Evolutionary conservation across 2,329 filamentous ascomycete genomes (phyloP).

Genomic region (Colletotrichum chrysophilum): DNA sequence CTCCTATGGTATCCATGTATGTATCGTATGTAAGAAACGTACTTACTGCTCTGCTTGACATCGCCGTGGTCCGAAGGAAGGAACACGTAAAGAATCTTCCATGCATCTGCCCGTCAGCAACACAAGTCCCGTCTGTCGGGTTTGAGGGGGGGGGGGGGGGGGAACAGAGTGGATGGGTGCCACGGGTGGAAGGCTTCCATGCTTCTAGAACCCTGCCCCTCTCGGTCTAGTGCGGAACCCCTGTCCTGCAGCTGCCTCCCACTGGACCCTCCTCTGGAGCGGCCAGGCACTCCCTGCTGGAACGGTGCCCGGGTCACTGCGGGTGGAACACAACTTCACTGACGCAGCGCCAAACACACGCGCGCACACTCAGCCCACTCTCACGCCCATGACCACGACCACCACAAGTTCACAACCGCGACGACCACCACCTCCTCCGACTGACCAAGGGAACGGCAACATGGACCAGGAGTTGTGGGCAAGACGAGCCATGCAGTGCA

Average conservation of each 20-base stretch:
- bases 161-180: background rate
- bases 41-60: background rate
- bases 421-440: background rate
- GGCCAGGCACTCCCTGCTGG: background rate
- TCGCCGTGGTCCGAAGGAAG: constrained; percentile 6
- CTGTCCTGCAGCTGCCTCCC: background rate
- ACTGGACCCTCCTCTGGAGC: background rate
- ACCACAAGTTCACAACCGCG: too few relatives aligned
- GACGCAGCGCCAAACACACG: background rate
- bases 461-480: background rate
- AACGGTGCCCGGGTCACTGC: background rate
- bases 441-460: background rate
- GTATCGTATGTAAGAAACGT: background rate
- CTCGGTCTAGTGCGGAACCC: background rate
- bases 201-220: constrained; percentile 18
- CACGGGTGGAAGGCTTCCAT: background rate
- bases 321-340: background rate
- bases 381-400: too few relatives aligned
- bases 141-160: background rate
- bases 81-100: constrained; percentile 20
- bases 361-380: background rate
- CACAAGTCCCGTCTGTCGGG: background rate
- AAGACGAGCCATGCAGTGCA: background rate
- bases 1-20: background rate
- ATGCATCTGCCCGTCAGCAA: background rate